phyloP scores from a whole-genome alignment of 768 basidiomycete species.

The Kwoniella botswanensis region DNA sequence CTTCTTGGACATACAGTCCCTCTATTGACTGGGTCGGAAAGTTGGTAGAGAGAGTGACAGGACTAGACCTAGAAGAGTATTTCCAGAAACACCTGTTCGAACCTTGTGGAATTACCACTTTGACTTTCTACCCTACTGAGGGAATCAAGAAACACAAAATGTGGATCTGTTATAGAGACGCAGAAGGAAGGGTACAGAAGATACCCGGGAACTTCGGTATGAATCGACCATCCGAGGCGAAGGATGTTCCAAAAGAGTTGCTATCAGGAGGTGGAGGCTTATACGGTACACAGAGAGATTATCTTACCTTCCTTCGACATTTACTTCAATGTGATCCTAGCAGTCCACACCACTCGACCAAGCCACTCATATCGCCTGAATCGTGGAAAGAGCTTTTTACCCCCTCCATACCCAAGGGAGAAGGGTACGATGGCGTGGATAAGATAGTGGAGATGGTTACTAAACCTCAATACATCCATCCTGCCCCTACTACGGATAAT shows the following conservation, averaged over 20 bases:
- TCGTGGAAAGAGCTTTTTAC: constrained; percentile 45
- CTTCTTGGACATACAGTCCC: constrained; percentile 42
- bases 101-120: constrained; percentile 48
- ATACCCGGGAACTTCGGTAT: constrained; percentile 25
- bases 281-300: constrained; percentile 33
- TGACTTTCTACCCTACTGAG: constrained; percentile 43
- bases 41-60: constrained; percentile 47
- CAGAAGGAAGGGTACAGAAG: constrained; percentile 15
- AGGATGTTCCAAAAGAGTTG: constrained; percentile 21
- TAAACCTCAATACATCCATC: constrained; percentile 32
- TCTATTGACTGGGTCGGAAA: constrained; percentile 53
- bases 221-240: constrained; percentile 30
- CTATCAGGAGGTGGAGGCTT: constrained; percentile 29
- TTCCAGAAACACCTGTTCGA: constrained; percentile 53
- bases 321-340: constrained; percentile 42
- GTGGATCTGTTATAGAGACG: constrained; percentile 25
- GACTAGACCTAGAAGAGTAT: constrained; percentile 48
- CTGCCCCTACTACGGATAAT: constrained; percentile 13
- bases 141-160: constrained; percentile 35
- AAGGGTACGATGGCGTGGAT: constrained; percentile 23
- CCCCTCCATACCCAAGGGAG: constrained; percentile 20
- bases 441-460: constrained; percentile 26
- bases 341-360: constrained; percentile 7
- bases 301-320: constrained; percentile 33
- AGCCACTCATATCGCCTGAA: constrained; percentile 39